Conservation (phyloP, 768 basidiomycete genomes). For the Calocybe cyanea region DNA sequence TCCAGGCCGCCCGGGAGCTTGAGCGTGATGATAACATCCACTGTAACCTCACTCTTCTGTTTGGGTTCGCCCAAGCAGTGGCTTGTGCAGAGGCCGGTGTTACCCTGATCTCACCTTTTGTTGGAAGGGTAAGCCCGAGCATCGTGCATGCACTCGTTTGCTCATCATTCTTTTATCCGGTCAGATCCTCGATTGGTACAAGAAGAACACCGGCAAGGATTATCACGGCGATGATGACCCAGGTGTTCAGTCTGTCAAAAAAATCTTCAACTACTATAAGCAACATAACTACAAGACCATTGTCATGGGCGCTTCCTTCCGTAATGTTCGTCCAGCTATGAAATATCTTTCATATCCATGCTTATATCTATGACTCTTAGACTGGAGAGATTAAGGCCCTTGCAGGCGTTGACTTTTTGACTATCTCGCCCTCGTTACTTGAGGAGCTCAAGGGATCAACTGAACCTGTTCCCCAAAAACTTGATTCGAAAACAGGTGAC, state of each 20-base stretch:
- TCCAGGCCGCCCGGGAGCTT: constrained; percentile 96
- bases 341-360: constrained; percentile 1
- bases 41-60: constrained; percentile 98
- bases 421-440: constrained; percentile 86
- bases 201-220: constrained; percentile 81
- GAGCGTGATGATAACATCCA: constrained; percentile 92
- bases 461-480: constrained; percentile 77
- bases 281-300: constrained; percentile 98
- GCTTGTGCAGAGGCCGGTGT: constrained; percentile 98
- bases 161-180: neutral
- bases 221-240: constrained; percentile 94
- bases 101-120: constrained; percentile 98
- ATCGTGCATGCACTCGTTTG: constrained; percentile 4
- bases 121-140: constrained; percentile 76
- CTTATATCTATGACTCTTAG: constrained; percentile 32
- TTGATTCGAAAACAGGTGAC: constrained; percentile 64
- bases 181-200: constrained; percentile 99
- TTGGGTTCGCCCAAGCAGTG: constrained; percentile 98
- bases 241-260: constrained; percentile 92
- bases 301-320: constrained; percentile 99
- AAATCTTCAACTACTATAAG: constrained; percentile 99
- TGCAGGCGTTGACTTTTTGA: constrained; percentile 97
- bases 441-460: constrained; percentile 88
- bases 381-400: constrained; percentile 90
- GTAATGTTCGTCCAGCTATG: constrained; percentile 63